phyloP scores from a whole-genome alignment of 179 eudicot genomes.

The Beta corolliflora region DNA sequence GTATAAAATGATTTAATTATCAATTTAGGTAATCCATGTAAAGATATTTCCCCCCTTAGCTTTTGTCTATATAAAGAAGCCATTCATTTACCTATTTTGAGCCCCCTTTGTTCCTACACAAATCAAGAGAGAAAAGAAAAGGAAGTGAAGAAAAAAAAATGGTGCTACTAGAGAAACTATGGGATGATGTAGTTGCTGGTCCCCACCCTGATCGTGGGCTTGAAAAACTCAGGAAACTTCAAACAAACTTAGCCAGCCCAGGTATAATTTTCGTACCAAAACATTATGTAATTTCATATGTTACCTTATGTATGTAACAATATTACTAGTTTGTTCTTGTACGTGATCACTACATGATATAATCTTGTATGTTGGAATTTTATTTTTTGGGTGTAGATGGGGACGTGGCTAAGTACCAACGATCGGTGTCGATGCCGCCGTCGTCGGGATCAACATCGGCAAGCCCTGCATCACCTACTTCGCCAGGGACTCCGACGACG shows the following conservation, averaged over 20 bases:
- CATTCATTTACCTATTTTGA: not conserved
- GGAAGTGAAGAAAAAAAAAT: constrained; percentile 7
- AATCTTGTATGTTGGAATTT: not conserved
- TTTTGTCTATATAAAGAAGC: constrained; percentile 31
- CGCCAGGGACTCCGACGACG: constrained; percentile 58
- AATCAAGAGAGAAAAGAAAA: not conserved
- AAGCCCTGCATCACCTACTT: constrained; percentile 48
- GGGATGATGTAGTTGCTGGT: constrained; percentile 47
- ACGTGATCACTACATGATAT: not conserved
- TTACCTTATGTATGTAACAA: not conserved
- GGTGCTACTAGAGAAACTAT: constrained; percentile 37
- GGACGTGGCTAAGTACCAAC: constrained; percentile 36
- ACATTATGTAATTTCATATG: no score
- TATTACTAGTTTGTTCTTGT: not conserved
- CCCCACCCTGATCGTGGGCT: constrained; percentile 39
- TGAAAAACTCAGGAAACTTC: constrained; percentile 36
- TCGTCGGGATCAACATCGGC: constrained; percentile 8
- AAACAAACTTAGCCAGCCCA: constrained; percentile 19
- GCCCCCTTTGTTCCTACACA: not conserved
- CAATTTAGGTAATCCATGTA: constrained; percentile 5
- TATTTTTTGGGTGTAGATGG: constrained; percentile 1
- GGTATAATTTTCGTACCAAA: constrained; percentile 1
- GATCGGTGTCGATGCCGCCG: constrained; percentile 62
- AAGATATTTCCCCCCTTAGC: constrained; percentile 28
- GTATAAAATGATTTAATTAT: no score